phyloP scores from a whole-genome alignment of 2,329 filamentous ascomycete genomes.

The Arthrobotrys sinensis region DNA sequence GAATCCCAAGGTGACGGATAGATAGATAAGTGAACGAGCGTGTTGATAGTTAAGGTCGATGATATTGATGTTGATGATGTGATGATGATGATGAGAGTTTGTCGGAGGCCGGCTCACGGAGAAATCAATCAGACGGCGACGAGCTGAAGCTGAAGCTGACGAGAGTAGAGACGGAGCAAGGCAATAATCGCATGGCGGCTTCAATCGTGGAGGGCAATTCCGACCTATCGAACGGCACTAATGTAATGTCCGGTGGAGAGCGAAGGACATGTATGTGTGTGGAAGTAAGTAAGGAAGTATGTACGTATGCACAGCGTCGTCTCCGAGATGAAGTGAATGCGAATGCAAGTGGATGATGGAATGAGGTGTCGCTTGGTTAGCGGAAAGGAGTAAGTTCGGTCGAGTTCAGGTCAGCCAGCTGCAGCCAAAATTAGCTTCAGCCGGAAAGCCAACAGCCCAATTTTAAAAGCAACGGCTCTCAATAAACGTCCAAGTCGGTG shows the following conservation, averaged over 20 bases:
- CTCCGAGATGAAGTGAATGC: conserved; percentile 12
- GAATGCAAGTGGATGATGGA: background rate
- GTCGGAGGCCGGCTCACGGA: conserved; percentile 55
- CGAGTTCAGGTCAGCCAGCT: conserved; percentile 22
- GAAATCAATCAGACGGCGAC: conserved; percentile 39
- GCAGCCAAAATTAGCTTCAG: conserved; percentile 53
- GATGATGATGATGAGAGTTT: background rate
- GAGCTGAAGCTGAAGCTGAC: conserved; percentile 33
- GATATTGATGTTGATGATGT: conserved; percentile 1
- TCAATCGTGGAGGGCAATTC: conserved; percentile 5
- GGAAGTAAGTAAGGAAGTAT: background rate
- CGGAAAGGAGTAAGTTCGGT: background rate
- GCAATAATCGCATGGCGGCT: conserved; percentile 56
- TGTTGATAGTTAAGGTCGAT: conserved; percentile 1
- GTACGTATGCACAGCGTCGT: background rate
- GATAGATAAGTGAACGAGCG: conserved; percentile 14
- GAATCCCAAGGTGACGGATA: conserved; percentile 6
- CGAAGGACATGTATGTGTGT: conserved; percentile 21
- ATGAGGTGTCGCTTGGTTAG: conserved; percentile 2
- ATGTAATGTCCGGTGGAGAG: conserved; percentile 28
- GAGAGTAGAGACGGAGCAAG: conserved; percentile 33
- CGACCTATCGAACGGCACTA: conserved; percentile 4
- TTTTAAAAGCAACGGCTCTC: conserved; percentile 2
- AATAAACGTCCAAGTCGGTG: no score
- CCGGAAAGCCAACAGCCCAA: conserved; percentile 13